Percentiles rank a stretch among this genome's conserved stretches.
These are phyloP conservation scores for Trichoderma simmonsii DNA, from an alignment of 2,329 filamentous ascomycete genomes.

Conservation along the genomic window DNA sequence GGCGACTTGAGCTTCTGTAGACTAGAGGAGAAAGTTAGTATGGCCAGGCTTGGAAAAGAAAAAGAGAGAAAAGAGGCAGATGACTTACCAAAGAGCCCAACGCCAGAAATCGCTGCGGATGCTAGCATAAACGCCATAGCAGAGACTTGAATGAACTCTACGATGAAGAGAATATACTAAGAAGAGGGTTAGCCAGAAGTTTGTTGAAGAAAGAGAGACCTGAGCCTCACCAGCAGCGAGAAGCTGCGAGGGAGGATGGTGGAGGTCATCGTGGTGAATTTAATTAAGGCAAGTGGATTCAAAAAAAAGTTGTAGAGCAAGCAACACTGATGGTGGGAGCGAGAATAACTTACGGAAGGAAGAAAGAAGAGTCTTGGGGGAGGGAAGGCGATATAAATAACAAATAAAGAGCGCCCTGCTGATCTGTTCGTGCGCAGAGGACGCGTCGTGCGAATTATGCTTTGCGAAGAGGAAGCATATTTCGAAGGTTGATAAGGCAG, in stretches of 20 bases:
- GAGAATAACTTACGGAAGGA: background rate
- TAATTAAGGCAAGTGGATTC: background rate
- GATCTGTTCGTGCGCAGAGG: background rate
- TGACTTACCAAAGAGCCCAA: constrained; percentile 24
- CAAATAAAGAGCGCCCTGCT: background rate
- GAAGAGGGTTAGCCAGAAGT: background rate
- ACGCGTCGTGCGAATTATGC: background rate
- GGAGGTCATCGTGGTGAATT: background rate
- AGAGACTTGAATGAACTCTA: background rate
- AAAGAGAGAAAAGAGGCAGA: background rate
- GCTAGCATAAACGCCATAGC: background rate
- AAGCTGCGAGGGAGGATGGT: background rate
- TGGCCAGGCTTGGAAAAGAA: background rate
- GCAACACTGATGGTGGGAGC: too few species aligned
- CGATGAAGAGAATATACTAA: background rate
- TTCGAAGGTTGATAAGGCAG: background rate
- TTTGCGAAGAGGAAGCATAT: background rate
- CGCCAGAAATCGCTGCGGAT: constrained; percentile 25
- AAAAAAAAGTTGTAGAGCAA: too few species aligned
- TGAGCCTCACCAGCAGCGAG: background rate
- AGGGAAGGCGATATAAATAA: background rate
- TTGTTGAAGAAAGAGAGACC: background rate
- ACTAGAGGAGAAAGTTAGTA: constrained; percentile 21
- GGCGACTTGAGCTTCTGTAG: constrained; percentile 19
- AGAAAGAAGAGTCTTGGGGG: background rate